These are phyloP conservation scores for Botryotinia convoluta DNA, from an alignment of 2,329 filamentous ascomycete genomes.

Conservation along the genomic window DNA sequence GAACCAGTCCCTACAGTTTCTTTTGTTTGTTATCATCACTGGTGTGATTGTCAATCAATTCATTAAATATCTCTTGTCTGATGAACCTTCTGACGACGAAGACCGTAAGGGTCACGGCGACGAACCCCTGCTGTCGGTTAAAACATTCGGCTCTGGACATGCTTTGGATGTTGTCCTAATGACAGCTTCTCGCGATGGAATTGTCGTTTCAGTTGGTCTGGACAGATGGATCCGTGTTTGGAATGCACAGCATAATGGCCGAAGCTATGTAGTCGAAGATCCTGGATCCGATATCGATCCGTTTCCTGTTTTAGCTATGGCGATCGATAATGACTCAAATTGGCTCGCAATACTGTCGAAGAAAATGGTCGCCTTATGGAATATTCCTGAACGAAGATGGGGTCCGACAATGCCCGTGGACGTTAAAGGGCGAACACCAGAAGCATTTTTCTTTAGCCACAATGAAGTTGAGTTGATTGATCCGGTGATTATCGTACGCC, in stretches of 20 bases:
- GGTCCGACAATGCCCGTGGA: conserved; percentile 54
- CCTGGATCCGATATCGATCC: conserved; percentile 41
- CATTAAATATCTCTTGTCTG: conserved; percentile 72
- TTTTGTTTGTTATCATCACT: conserved; percentile 60
- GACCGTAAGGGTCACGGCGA: conserved; percentile 46
- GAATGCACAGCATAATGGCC: conserved; percentile 48
- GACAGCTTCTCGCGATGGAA: conserved; percentile 58
- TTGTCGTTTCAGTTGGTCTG: conserved; percentile 66
- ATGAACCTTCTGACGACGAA: conserved; percentile 47
- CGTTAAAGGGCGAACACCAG: conserved; percentile 55
- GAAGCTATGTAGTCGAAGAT: conserved; percentile 42
- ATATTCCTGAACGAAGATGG: conserved; percentile 56
- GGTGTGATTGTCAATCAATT: conserved; percentile 65
- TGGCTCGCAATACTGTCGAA: conserved; percentile 64
- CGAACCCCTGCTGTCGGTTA: conserved; percentile 55
- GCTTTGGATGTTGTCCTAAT: conserved; percentile 67
- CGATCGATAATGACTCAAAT: conserved; percentile 61
- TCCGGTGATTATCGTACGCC: conserved; percentile 59
- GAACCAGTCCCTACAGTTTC: conserved; percentile 56
- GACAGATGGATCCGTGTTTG: conserved; percentile 68
- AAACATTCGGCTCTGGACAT: conserved; percentile 62
- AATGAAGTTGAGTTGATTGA: conserved; percentile 41
- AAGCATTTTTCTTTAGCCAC: conserved; percentile 62
- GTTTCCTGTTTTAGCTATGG: conserved; percentile 60
- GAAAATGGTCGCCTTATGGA: conserved; percentile 61